phyloP scores from a whole-genome alignment of 2,329 filamentous ascomycete species.

The Penicillium sp. region DNA sequence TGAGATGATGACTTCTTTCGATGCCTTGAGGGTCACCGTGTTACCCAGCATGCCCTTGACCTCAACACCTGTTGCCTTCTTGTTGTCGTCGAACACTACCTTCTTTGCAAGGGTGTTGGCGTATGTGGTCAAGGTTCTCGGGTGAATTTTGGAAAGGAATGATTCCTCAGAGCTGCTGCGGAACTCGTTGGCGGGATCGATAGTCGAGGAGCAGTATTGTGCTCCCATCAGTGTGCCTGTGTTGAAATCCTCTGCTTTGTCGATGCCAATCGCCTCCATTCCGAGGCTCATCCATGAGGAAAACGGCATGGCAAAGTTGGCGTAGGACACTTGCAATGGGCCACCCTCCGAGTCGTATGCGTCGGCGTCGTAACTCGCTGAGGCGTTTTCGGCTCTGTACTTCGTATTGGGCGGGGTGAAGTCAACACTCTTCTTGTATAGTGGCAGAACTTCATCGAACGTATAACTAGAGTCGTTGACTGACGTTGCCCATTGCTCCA shows the following conservation, averaged over 20 bases:
- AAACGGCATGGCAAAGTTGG: constrained; percentile 44
- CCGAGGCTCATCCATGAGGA: constrained; percentile 42
- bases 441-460: constrained; percentile 27
- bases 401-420: constrained; percentile 29
- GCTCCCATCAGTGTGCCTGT: constrained; percentile 45
- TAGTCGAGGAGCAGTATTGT: constrained; percentile 40
- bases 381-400: constrained; percentile 25
- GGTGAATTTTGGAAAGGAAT: constrained; percentile 33
- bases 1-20: constrained; percentile 52
- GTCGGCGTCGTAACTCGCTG: constrained; percentile 20
- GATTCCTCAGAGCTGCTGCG: constrained; percentile 36
- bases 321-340: constrained; percentile 44
- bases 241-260: constrained; percentile 40
- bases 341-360: constrained; percentile 34
- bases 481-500: constrained; percentile 28
- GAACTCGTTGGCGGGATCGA: constrained; percentile 25
- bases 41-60: constrained; percentile 26
- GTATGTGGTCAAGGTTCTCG: constrained; percentile 43
- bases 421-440: constrained; percentile 27
- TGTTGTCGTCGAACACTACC: constrained; percentile 43
- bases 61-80: constrained; percentile 46
- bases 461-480: constrained; percentile 32
- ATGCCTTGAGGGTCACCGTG: constrained; percentile 46
- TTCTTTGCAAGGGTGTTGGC: constrained; percentile 46
- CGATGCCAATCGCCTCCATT: constrained; percentile 46